Base-by-base conservation (phyloP, 2,329 filamentous ascomycete species). In the Ploettnerulaceae sp. region DNA sequence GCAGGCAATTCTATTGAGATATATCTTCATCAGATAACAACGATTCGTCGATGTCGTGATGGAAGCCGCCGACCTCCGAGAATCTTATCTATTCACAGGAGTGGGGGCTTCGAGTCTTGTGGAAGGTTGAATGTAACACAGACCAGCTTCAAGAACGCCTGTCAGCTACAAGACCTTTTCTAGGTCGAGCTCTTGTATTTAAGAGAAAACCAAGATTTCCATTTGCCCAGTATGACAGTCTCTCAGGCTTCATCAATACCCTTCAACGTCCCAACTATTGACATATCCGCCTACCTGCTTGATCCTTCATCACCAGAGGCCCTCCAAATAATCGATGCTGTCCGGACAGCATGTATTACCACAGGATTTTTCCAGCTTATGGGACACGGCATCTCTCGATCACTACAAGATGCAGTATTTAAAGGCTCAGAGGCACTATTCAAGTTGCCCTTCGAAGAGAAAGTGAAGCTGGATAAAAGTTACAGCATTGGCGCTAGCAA, bases 301-400 rank as follows among this genome's bases (percentile, higher is more conserved):
- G 39, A 48, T 17, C 54, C 53, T 4, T 40, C 45, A 14, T 58
- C 53, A 8, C 5, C 47, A 20, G 42, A 39, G 21, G 41, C 42
- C n/a, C 24, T 38, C 7, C 38, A 54, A 25, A 55, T 67, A 1
- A 59, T 69, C 3, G 48, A 63, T 0, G 61, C 69, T 35, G 63
- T 74, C 24, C 64, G 69, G 5, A 54, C 62, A 22, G 69, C 69
- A 39, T 74, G 71, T 51, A 59, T 66, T 14, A 68, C 63, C 54
- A 74, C 65, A 25, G 74, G 75, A 3, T 77, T 77, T 61, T 76
- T 78, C 61, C 73, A 76, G 54, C 67, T 77, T 28, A 61, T 65
- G 9, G 69, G 69, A 9, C 73, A 77, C 53, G 61, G 66, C 2
- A 64, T 77, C 3, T 57, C 69, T 2, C 53, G 60, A 2, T 49